Percentiles rank a stretch among this genome's conserved stretches.
Conservation (phyloP, 2,329 filamentous ascomycete genomes). For the Neoascochyta sp. region DNA sequence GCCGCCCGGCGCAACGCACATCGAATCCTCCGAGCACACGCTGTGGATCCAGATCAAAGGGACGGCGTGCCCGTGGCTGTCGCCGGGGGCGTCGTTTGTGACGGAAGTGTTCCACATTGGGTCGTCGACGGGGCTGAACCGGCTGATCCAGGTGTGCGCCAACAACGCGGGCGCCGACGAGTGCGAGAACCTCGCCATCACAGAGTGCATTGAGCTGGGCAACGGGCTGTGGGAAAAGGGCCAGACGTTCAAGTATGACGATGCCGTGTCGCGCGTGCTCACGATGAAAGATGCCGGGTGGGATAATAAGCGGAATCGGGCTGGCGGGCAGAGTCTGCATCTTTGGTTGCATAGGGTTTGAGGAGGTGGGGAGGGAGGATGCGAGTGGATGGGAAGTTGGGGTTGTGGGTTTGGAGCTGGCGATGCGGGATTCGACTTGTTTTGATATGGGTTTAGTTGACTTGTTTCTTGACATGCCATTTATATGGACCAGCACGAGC, state of each 20-base stretch:
- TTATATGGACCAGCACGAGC: too few relatives aligned
- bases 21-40: slow-evolving; percentile 24
- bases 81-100: slow-evolving; percentile 21
- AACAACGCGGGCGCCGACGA: slow-evolving; percentile 15
- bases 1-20: slow-evolving; percentile 22
- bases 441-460: too few relatives aligned
- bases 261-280: slow-evolving; percentile 29
- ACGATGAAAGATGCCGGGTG: slow-evolving; percentile 31
- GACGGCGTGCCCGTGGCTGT: slow-evolving; percentile 29
- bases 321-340: slow-evolving; percentile 25
- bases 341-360: slow-evolving; percentile 28
- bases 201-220: slow-evolving; percentile 34
- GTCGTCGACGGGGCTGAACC: slow-evolving; percentile 24
- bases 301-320: slow-evolving; percentile 31
- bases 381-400: too few relatives aligned
- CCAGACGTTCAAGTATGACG: slow-evolving; percentile 31
- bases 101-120: slow-evolving; percentile 23
- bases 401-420: too few relatives aligned
- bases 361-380: not conserved
- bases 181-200: slow-evolving; percentile 28
- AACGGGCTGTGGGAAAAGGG: slow-evolving; percentile 36
- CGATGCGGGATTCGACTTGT: too few relatives aligned
- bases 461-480: too few relatives aligned
- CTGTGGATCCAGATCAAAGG: slow-evolving; percentile 28
- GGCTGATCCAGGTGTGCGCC: slow-evolving; percentile 29